Evolutionary conservation across 371 early-diverging fungal genomes (phyloP), one percentile per base, ranked within the genome.

Genomic region (Mortierella sp.): DNA sequence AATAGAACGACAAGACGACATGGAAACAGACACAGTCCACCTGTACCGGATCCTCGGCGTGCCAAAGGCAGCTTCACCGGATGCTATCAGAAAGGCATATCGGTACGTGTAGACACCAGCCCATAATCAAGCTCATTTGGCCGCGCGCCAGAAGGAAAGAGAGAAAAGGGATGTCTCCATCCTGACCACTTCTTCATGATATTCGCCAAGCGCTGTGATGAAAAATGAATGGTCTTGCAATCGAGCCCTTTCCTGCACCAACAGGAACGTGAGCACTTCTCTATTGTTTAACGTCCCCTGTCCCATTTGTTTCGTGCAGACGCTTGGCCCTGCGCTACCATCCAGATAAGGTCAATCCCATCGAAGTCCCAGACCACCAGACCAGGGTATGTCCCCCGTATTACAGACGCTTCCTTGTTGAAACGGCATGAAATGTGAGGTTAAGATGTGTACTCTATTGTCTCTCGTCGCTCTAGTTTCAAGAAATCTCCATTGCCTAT

Each of bases 241-340:
- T n/a, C n/a, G n/a, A n/a, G n/a, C n/a, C n/a, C n/a, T n/a, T 38
- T 2, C 48, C 34, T 62, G 13, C 38, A 21, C 30, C 26, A 28
- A 38, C 43, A 1, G n/a, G n/a, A n/a, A n/a, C n/a, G n/a, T n/a
- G n/a, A n/a, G n/a, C n/a, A n/a, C n/a, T n/a, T n/a, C n/a, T n/a
- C n/a, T n/a, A n/a, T n/a, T n/a, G n/a, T n/a, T n/a, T n/a, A n/a
- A n/a, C n/a, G n/a, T 34, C 34, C 34, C 34, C 34, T 34, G 34
- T 10, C 10, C 23, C 19, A 7, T 47, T 27, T 19, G 10, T 58
- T 57, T 47, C 16, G 27, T 68, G 79, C 67, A 83, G 91, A 60
- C 81, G 84, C 10, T 71, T 91, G 23, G 93, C 94, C 0, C 79
- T 90, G 14, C 87, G 89, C 60, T 90, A 89, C 66, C 95, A 95